Base-by-base conservation (phyloP, 805 yeast genomes). In the Hagleromyces aurorensis region DNA sequence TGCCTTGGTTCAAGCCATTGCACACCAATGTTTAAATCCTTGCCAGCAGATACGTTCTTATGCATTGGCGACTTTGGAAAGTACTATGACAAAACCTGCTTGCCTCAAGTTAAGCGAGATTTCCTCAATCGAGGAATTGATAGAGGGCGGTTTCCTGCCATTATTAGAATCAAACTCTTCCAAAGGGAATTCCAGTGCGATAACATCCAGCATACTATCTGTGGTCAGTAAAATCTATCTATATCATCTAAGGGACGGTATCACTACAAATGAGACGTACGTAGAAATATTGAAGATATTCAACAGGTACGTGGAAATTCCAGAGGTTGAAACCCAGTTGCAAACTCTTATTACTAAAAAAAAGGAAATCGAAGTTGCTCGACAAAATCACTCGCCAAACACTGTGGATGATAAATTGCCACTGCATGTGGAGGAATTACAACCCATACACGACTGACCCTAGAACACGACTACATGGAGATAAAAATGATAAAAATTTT, bases 21-120 rank as follows among this genome's bases (percentile, higher is more conserved):
- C 91, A 0, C 89, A 81, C 46, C 96, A 87, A 52, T 82, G 95
- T 51, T 69, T 80, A 50, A 86, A 86, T 46, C 94, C 95, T 12
- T 83, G 94, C 51, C 64, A 83, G 16, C 86, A 82, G 47, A 62
- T 86, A 7, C 63, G 94, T 21, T 55, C 69, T 0, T 72, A 67
- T 52, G 87, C 94, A 0, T 56, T 85, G 23, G 65, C 66, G 13
- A 55, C 71, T 0, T 64, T 87, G 29, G 81, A 80, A 36, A 57
- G 63, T 4, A 59, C 75, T 21, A 32, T 64, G 8, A 40, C 55
- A 4, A 48, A 59, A 15, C 46, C 56, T 7, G 48, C 62, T 4
- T 50, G 55, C 4, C 55, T 62, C 4, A 55, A 63, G 7, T 45
- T 55, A 3, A 44, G 54, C 11, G 60, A 57, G 2, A 55, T 64